Base-by-base conservation (phyloP, 495 filamentous ascomycete genomes). In the Penicillium malachiteum region DNA sequence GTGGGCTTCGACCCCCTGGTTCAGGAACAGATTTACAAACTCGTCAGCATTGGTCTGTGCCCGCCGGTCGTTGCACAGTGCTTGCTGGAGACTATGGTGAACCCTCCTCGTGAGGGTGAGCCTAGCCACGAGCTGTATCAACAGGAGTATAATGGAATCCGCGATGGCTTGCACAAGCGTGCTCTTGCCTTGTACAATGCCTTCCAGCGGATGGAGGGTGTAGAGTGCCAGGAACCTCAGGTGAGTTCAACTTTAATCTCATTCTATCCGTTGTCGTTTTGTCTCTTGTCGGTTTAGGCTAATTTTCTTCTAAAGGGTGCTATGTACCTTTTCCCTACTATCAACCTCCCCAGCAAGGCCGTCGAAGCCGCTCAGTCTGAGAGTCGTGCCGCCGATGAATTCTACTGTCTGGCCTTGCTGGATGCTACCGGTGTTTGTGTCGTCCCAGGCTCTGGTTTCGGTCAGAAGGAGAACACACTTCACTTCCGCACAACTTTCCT, bases 271-370 rank as follows among this genome's bases (percentile, higher is more conserved):
- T n/a, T n/a, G n/a, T n/a, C n/a, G n/a, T n/a, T 33, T 6, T 5
- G 16, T 3, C 12, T 18, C 3, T 5, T 54, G 26, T 13, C 14
- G 4, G 48, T 44, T 57, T 31, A 30, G 33, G 56, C 52, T 58
- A 35, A 55, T 17, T 42, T 38, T 48, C 1, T 26, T 5, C 30
- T 34, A 8, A 73, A 96, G 82, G 94, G 94, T 26, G 83, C 87
- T 59, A 98, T 98, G 94, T 98, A 98, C 78, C 88, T 98, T 61
- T 98, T 97, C 85, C 94, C 94, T 5, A 91, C 89, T 47, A 96
- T 98, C 73, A 81, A 78, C 33, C 75, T 97, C 31, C 84, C 95
- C 5, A 52, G 65, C 37, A 87, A 87, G 70, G 95, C 92, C 43
- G 67, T 87, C 56, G 86, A 83, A 56, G 86, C 86, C 33, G 94